Evolutionary conservation across 129 eudicot species (phyloP).

Genomic region (sunflower (Helianthus annuus)): DNA sequence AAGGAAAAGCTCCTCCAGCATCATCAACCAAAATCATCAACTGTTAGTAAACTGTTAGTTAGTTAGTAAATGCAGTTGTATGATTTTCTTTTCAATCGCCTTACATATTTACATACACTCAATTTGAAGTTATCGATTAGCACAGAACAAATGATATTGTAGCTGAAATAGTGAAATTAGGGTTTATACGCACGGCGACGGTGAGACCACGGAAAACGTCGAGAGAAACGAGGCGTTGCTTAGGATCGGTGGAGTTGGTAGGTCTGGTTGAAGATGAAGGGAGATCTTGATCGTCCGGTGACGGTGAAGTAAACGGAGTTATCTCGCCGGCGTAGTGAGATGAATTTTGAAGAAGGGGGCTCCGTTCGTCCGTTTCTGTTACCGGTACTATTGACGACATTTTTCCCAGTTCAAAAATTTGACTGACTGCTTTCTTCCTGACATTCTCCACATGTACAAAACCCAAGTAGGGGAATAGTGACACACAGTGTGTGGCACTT

Average conservation of each 20-base stretch:
- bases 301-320: conserved; percentile 30
- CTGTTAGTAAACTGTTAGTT: conserved; percentile 29
- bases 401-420: conserved; percentile 19
- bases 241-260: conserved; percentile 24
- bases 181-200: conserved; percentile 50
- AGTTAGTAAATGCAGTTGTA: neutral
- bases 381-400: conserved; percentile 47
- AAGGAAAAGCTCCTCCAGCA: conserved; percentile 86
- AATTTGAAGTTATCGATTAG: neutral
- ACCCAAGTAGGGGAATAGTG: too few relatives aligned
- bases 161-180: neutral
- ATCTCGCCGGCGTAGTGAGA: conserved; percentile 28
- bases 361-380: conserved; percentile 44
- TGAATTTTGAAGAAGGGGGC: conserved; percentile 49
- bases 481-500: too few relatives aligned
- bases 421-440: conserved; percentile 14
- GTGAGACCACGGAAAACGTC: conserved; percentile 90
- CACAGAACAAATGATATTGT: neutral
- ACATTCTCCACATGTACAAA: too few relatives aligned
- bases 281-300: conserved; percentile 23
- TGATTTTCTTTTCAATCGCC: neutral
- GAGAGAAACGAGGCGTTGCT: conserved; percentile 74
- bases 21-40: conserved; percentile 95
- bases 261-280: conserved; percentile 23
- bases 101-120: neutral